Evolutionary conservation across 352 stramenopile genomes (phyloP).

Genomic region (Phytophthora kernoviae): DNA sequence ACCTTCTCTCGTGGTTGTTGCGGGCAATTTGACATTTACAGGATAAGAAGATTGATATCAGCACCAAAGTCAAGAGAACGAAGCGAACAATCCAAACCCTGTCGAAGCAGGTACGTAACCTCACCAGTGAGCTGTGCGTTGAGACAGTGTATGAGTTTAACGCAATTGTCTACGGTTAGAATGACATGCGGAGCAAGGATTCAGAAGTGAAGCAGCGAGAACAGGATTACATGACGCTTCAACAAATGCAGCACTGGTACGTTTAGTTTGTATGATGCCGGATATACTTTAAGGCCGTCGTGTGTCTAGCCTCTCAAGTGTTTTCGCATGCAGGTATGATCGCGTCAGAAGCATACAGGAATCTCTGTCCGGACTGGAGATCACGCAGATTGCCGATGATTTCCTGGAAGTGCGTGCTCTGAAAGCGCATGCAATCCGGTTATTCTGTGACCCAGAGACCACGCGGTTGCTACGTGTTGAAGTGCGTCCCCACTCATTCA

Average conservation of each 20-base stretch:
- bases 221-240: conserved; percentile 68
- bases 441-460: conserved; percentile 64
- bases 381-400: conserved; percentile 57
- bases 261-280: conserved; percentile 3
- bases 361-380: conserved; percentile 60
- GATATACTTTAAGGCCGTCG: neutral
- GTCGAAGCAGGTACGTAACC: conserved; percentile 52
- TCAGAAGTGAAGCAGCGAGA: conserved; percentile 75
- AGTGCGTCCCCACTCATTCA: conserved; percentile 29
- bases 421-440: conserved; percentile 53
- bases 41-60: conserved; percentile 79
- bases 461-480: conserved; percentile 63
- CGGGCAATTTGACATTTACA: conserved; percentile 8
- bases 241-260: conserved; percentile 81
- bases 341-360: conserved; percentile 60
- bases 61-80: conserved; percentile 66
- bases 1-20: neutral
- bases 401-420: conserved; percentile 66
- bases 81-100: conserved; percentile 55
- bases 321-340: conserved; percentile 79
- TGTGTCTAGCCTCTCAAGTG: too few species aligned
- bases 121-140: neutral
- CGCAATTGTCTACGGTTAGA: conserved; percentile 29
- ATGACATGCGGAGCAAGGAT: conserved; percentile 70
- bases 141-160: conserved; percentile 1